A percentile compares a stretch with the other conserved stretches of the same genome.
Evolutionary conservation across 306 rosid genomes (phyloP).

Genomic region (Biancaea sappan): DNA sequence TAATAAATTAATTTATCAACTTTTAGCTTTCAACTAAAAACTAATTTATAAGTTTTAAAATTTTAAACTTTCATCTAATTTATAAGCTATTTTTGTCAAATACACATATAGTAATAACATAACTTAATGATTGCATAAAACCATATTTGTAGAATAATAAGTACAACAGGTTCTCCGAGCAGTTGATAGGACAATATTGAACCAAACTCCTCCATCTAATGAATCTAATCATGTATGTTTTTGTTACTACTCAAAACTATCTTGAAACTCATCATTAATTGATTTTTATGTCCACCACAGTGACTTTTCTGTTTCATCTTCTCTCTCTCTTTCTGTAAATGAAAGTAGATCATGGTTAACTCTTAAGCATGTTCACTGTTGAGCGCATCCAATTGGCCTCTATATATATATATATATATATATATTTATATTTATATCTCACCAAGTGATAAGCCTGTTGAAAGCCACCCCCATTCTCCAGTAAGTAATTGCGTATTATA

Average conservation of each 20-base stretch:
- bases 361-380: conserved; percentile 2
- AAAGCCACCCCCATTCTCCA: too few species aligned
- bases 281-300: not conserved
- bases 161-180: not conserved
- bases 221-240: not conserved
- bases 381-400: conserved; percentile 25
- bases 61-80: too few species aligned
- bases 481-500: too few species aligned
- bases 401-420: too few species aligned
- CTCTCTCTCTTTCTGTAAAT: not conserved
- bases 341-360: not conserved
- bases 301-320: not conserved
- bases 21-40: too few species aligned
- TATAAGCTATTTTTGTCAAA: too few species aligned
- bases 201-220: not conserved
- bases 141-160: not conserved
- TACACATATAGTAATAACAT: too few species aligned
- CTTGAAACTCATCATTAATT: not conserved
- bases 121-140: not conserved
- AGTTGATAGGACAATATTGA: not conserved
- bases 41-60: too few species aligned
- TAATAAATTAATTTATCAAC: too few species aligned
- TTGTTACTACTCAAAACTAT: not conserved
- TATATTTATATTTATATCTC: too few species aligned
- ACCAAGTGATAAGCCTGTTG: not conserved